Conservation (phyloP, 2,329 filamentous ascomycete genomes). For the Scedosporium boydii region DNA sequence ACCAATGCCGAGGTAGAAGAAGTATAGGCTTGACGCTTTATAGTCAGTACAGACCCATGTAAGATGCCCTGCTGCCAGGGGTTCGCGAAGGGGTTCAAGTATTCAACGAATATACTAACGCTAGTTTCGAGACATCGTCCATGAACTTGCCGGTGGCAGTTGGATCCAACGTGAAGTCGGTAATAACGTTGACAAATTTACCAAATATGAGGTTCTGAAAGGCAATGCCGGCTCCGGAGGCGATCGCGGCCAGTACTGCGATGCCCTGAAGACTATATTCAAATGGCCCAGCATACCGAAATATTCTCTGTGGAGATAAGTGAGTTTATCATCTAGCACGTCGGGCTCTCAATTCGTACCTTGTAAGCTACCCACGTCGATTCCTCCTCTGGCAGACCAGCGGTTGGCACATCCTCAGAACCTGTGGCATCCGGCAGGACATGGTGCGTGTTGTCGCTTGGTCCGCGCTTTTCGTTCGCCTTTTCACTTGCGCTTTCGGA, state of each 20-base stretch:
- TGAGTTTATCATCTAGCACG: background rate
- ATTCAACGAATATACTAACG: slow-evolving; percentile 22
- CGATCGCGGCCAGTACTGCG: slow-evolving; percentile 21
- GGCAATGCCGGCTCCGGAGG: slow-evolving; percentile 26
- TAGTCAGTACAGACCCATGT: background rate
- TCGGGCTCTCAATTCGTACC: slow-evolving; percentile 3
- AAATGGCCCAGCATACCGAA: slow-evolving; percentile 8
- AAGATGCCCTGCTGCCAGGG: no score
- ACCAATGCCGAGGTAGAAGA: slow-evolving; percentile 47
- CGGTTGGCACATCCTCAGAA: slow-evolving; percentile 3
- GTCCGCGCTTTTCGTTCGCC: background rate
- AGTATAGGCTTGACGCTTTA: slow-evolving; percentile 33
- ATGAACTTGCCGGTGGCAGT: slow-evolving; percentile 37
- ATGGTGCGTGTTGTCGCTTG: no score
- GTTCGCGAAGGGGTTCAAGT: no score
- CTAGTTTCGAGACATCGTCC: slow-evolving; percentile 34
- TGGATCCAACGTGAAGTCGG: slow-evolving; percentile 38
- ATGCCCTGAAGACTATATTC: slow-evolving; percentile 10
- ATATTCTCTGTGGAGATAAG: slow-evolving; percentile 8
- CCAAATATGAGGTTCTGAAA: slow-evolving; percentile 53
- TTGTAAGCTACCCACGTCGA: slow-evolving; percentile 12
- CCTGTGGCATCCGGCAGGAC: background rate
- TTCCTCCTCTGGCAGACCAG: slow-evolving; percentile 9
- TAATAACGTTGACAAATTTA: slow-evolving; percentile 43
- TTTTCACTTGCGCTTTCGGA: background rate